Percentiles rank a stretch among this genome's conserved stretches.
These are phyloP conservation scores for Houttuynia cordata DNA, from an alignment of 164 flowering plant species.

Conservation along the genomic window DNA sequence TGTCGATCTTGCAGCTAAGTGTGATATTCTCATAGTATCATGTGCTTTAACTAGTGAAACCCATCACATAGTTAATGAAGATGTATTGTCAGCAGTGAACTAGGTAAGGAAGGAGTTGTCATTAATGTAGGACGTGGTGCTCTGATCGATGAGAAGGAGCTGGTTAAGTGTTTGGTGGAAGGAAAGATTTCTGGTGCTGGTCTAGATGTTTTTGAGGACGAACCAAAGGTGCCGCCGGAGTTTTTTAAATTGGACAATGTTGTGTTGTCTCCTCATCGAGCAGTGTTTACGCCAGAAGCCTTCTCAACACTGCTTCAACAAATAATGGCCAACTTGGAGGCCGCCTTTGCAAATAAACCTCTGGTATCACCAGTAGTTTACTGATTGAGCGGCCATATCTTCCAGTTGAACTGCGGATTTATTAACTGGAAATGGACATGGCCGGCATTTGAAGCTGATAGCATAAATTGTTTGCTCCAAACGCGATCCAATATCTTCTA, in stretches of 20 bases:
- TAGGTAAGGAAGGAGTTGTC: constrained; percentile 55
- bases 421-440: too few species aligned
- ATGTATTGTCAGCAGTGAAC: constrained; percentile 39
- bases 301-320: constrained; percentile 16
- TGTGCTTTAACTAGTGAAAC: constrained; percentile 57
- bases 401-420: not conserved
- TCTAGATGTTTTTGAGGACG: constrained; percentile 70
- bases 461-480: too few species aligned
- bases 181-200: constrained; percentile 70
- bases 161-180: constrained; percentile 37
- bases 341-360: constrained; percentile 56
- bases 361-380: constrained; percentile 26
- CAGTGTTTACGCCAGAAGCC: constrained; percentile 38
- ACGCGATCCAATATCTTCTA: too few species aligned
- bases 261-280: constrained; percentile 52
- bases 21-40: constrained; percentile 40
- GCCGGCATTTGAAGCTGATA: too few species aligned
- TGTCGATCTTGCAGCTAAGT: constrained; percentile 39
- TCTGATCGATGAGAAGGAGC: constrained; percentile 55
- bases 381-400: not conserved
- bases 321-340: constrained; percentile 44
- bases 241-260: constrained; percentile 48
- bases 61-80: constrained; percentile 41
- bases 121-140: constrained; percentile 62
- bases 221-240: constrained; percentile 58